Base-by-base conservation (phyloP, 2,329 filamentous ascomycete genomes). In the Colletotrichum noveboracense region DNA sequence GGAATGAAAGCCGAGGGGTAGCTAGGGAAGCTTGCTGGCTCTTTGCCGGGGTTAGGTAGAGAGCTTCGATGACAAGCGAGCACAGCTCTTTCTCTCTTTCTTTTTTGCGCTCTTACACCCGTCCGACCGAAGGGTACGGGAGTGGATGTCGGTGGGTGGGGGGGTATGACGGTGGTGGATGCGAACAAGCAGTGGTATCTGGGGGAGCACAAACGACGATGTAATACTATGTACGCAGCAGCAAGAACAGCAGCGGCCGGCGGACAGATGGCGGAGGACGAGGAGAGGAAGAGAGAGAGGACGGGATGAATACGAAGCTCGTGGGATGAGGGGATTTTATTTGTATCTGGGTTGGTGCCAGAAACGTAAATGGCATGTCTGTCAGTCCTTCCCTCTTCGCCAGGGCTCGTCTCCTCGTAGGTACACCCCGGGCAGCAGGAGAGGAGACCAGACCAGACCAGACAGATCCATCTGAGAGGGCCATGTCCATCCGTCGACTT, bases 261-360 rank as follows among this genome's bases (percentile, higher is more conserved):
- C 24, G 48, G 28, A 62, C 21, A 34, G 64, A 48, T 34, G 30
- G 28, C 48, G 64, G 74, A 76, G 64, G 60, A 66, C 56, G 62
- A 34, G 32, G 55, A 66, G 65, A 65, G 60, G 43, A 67, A 64
- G 61, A 26, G 61, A 69, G 14, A 16, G 30, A 24, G 48, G 60
- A 64, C 60, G 16, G 62, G 66, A 75, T 34, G 68, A 75, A 77
- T 36, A 52, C 32, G 48, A 66, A 71, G 62, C 67, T 75, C 38
- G 68, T 66, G 76, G 76, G 66, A 70, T 13, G 74, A 70, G 69
- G 69, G 76, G 58, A 68, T 76, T 76, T 77, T 48, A 48, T 69
- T 77, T 68, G 38, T 74, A 70, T 64, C 60, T 30, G 67, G 38
- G 43, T 38, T 72, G 70, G 55, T 55, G 16, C 58, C 65, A 32